Conservation (phyloP, 306 rosid species). For the Trifolium repens region DNA sequence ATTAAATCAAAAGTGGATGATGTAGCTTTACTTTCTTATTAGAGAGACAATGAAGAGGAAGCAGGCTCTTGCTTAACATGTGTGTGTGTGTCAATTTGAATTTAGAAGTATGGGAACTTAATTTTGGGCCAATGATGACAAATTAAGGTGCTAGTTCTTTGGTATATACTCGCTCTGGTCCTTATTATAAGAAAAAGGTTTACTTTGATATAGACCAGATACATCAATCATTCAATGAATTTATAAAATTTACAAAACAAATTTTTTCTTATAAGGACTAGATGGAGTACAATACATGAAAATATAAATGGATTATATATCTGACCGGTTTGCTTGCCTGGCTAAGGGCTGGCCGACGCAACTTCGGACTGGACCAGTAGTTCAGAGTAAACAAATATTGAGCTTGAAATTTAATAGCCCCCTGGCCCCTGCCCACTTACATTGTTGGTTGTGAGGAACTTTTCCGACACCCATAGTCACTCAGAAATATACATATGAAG, state of each 20-base stretch:
- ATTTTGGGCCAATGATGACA: neutral
- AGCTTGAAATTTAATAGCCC: neutral
- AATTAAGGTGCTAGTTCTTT: neutral
- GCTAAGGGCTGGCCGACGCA: too few relatives aligned
- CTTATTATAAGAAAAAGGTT: too few relatives aligned
- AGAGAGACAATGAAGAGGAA: neutral
- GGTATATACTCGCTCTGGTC: too few relatives aligned
- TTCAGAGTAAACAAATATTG: neutral
- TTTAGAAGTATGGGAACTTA: neutral
- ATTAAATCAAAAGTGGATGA: too few relatives aligned
- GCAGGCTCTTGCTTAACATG: neutral
- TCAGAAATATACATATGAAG: too few relatives aligned
- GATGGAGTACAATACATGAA: neutral
- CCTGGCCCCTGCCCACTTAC: neutral
- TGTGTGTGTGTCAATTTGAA: neutral
- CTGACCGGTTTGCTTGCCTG: too few relatives aligned
- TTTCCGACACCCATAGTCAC: too few relatives aligned
- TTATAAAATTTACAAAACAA: too few relatives aligned
- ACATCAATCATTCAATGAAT: too few relatives aligned
- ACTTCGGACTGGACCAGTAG: neutral
- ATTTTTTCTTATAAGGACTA: too few relatives aligned
- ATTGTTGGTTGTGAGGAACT: neutral
- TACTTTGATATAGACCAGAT: too few relatives aligned
- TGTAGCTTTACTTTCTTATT: neutral
- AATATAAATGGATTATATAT: too few relatives aligned